Evolutionary conservation across 768 basidiomycete genomes (phyloP).

Genomic region (Lactarius vividus): DNA sequence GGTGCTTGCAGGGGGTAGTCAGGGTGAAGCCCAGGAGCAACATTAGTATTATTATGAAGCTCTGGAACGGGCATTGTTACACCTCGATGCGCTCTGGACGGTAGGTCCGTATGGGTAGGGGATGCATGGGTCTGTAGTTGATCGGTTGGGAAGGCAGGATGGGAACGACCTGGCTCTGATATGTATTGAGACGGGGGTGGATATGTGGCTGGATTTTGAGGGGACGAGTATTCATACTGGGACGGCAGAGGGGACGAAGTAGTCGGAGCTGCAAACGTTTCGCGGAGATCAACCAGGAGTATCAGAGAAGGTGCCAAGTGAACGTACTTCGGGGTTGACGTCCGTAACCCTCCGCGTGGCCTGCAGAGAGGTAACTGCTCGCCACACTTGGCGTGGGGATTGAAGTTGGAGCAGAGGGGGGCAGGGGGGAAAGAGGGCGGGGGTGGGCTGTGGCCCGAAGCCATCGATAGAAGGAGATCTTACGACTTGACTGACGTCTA

Average conservation of each 20-base stretch:
- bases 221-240: background rate
- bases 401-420: background rate
- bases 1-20: background rate
- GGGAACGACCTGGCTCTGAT: background rate
- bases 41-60: background rate
- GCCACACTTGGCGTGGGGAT: background rate
- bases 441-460: background rate
- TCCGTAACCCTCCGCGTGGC: background rate
- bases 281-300: background rate
- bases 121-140: background rate
- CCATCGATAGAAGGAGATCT: background rate
- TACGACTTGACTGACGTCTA: background rate
- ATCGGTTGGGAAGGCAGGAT: background rate
- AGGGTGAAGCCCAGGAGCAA: background rate
- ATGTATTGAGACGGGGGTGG: background rate
- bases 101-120: background rate
- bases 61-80: background rate
- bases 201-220: background rate
- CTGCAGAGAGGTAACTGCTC: background rate
- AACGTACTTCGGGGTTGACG: background rate
- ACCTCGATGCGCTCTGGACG: background rate
- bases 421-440: background rate
- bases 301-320: background rate
- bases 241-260: background rate
- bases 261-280: background rate